Evolutionary conservation across 139 green algal genomes (phyloP).

Genomic region (Chlamydomonas sp.): DNA sequence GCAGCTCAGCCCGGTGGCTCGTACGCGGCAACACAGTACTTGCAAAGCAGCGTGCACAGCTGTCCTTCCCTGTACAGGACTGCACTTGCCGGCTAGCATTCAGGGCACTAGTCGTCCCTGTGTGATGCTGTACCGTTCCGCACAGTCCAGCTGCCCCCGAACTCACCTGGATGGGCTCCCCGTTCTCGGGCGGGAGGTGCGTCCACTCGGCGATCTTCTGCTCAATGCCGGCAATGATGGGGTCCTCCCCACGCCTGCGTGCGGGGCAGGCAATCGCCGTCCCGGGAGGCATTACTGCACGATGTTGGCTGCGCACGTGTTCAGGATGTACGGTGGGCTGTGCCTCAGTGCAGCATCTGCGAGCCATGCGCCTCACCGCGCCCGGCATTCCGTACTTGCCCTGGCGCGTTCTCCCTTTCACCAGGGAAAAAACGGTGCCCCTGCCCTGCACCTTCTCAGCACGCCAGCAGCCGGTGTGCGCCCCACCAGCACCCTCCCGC

Average conservation of each 20-base stretch:
- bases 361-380: too few relatives aligned
- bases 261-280: neutral
- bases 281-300: too few relatives aligned
- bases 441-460: too few relatives aligned
- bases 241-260: slow-evolving; percentile 55
- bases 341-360: neutral
- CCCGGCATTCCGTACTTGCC: too few relatives aligned
- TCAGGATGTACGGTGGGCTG: neutral
- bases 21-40: too few relatives aligned
- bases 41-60: neutral
- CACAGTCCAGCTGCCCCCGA: neutral
- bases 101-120: neutral
- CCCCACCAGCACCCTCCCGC: neutral
- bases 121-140: neutral
- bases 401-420: too few relatives aligned
- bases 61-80: neutral
- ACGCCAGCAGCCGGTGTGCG: too few relatives aligned
- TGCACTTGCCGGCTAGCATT: neutral
- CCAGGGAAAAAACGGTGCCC: too few relatives aligned
- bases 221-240: slow-evolving; percentile 68
- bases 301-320: neutral
- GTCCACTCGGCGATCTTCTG: slow-evolving; percentile 73
- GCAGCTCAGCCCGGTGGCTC: too few relatives aligned
- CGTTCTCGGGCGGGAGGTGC: slow-evolving; percentile 65
- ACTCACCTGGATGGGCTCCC: slow-evolving; percentile 75